Evolutionary conservation across 2,329 filamentous ascomycete species (phyloP).

Genomic region (Setomelanomma holmii): DNA sequence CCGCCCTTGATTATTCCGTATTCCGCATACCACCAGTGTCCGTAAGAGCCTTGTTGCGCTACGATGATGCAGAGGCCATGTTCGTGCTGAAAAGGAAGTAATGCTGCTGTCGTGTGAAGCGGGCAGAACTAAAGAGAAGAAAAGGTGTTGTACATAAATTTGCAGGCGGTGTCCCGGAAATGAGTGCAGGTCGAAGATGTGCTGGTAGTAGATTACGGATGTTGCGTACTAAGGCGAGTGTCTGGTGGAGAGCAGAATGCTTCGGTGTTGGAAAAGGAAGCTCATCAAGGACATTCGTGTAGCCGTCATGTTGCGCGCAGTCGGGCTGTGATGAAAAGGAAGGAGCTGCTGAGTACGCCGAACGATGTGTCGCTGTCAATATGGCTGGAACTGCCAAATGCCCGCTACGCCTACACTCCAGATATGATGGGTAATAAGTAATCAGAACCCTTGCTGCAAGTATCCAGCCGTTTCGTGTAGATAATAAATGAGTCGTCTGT

Average conservation of each 20-base stretch:
- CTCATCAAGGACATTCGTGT: conserved; percentile 17
- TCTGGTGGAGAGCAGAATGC: not conserved
- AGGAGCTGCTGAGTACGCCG: conserved; percentile 14
- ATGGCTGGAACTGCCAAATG: conserved; percentile 12
- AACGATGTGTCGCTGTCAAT: conserved; percentile 22
- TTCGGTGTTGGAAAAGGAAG: conserved; percentile 14
- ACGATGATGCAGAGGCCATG: conserved; percentile 17
- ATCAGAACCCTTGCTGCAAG: conserved; percentile 20
- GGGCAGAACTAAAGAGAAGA: conserved; percentile 7
- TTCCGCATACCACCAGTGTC: conserved; percentile 16
- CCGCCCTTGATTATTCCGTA: not conserved
- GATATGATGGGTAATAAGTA: conserved; percentile 14
- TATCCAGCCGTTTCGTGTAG: conserved; percentile 39
- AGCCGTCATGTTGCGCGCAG: conserved; percentile 11
- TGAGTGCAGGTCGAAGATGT: conserved; percentile 2
- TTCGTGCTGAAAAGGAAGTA: not conserved
- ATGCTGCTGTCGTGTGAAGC: conserved; percentile 2
- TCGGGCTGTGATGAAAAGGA: conserved; percentile 6
- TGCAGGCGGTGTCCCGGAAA: conserved; percentile 5
- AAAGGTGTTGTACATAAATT: conserved; percentile 20
- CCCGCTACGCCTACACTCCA: conserved; percentile 30
- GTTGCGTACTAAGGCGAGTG: conserved; percentile 2
- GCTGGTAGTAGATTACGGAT: conserved; percentile 8
- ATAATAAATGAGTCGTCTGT: conserved; percentile 17
- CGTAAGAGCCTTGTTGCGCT: conserved; percentile 18